phyloP scores from a whole-genome alignment of 441 rosid genomes.

The Manihot esculenta region DNA sequence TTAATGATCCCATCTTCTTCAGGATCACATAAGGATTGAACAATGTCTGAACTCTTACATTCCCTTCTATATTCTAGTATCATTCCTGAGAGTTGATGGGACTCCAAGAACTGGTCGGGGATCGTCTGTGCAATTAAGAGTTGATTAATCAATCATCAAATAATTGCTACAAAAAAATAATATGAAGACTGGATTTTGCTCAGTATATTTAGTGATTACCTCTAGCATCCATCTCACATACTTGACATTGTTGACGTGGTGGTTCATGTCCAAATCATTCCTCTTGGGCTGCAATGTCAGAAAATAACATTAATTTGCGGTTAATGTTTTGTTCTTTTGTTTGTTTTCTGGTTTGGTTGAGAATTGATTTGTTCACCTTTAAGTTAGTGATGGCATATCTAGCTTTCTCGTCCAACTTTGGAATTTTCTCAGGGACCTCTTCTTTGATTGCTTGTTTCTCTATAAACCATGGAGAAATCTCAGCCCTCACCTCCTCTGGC shows the following conservation, averaged over 20 bases:
- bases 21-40: slow-evolving; percentile 58
- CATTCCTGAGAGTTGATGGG: slow-evolving; percentile 49
- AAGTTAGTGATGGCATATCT: slow-evolving; percentile 45
- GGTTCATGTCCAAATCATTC: slow-evolving; percentile 72
- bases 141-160: too few species aligned
- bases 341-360: not conserved
- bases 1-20: slow-evolving; percentile 44
- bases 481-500: slow-evolving; percentile 69
- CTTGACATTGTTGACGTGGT: slow-evolving; percentile 76
- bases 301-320: not conserved
- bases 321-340: not conserved
- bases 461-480: slow-evolving; percentile 69
- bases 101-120: slow-evolving; percentile 52
- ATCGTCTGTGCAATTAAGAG: slow-evolving; percentile 38
- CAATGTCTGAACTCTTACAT: slow-evolving; percentile 53
- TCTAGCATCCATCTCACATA: slow-evolving; percentile 82
- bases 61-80: slow-evolving; percentile 56
- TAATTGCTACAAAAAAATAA: too few species aligned
- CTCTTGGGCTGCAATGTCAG: slow-evolving; percentile 49
- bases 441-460: slow-evolving; percentile 62
- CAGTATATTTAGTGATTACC: slow-evolving; percentile 30
- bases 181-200: too few species aligned
- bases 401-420: slow-evolving; percentile 56
- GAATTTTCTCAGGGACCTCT: slow-evolving; percentile 48
- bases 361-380: slow-evolving; percentile 38